These are phyloP conservation scores for Diutina mesorugosa DNA, from an alignment of 1,139 yeast genomes.

Conservation along the genomic window DNA sequence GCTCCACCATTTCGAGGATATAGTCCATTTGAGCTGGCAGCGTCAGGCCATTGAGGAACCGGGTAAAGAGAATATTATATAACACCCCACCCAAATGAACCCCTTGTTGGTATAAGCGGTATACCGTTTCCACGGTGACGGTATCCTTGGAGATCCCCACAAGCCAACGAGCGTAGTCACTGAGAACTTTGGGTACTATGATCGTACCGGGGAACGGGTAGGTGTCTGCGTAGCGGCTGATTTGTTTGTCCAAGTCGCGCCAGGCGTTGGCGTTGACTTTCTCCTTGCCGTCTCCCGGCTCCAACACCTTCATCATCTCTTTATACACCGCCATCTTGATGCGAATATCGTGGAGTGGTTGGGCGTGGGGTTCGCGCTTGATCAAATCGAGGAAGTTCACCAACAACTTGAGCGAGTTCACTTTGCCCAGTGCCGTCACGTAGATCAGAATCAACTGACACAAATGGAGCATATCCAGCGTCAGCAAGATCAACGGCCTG, in stretches of 20 bases:
- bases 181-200: neutral
- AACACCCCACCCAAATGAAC: neutral
- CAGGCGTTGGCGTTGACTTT: neutral
- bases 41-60: neutral
- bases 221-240: neutral
- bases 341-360: neutral
- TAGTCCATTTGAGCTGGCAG: neutral
- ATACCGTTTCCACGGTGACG: neutral
- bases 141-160: neutral
- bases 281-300: neutral
- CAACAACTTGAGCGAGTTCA: slow-evolving; percentile 17
- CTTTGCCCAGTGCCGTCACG: slow-evolving; percentile 11
- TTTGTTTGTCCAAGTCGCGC: neutral
- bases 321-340: neutral
- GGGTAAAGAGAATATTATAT: neutral
- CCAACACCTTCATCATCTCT: neutral
- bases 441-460: neutral
- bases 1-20: slow-evolving; percentile 15
- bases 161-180: neutral
- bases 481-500: neutral
- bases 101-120: neutral
- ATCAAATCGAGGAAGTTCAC: slow-evolving; percentile 3
- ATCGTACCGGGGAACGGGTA: neutral
- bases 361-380: neutral
- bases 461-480: neutral